These are phyloP conservation scores for Crassisporium funariophilum DNA, from an alignment of 768 basidiomycete genomes.

Conservation along the genomic window DNA sequence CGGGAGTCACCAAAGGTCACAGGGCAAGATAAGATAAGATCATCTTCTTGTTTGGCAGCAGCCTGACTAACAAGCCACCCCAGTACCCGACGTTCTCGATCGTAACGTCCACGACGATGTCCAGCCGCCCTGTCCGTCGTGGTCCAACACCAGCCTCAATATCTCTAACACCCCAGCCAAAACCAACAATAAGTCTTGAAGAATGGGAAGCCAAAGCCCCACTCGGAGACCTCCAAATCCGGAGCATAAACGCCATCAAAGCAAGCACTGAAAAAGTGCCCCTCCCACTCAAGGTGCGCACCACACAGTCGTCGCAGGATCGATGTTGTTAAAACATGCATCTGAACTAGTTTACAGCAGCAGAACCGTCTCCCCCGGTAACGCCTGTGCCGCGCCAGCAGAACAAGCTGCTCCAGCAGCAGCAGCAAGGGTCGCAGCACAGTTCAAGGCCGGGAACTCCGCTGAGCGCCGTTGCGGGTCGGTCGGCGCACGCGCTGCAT, in stretches of 20 bases:
- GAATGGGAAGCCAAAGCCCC: slow-evolving; percentile 92
- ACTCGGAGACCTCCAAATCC: slow-evolving; percentile 65
- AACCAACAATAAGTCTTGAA: slow-evolving; percentile 62
- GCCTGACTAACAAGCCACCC: too few species aligned
- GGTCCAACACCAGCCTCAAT: background rate
- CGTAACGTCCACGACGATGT: background rate
- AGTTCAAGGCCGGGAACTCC: slow-evolving; percentile 46
- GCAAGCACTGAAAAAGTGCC: slow-evolving; percentile 57
- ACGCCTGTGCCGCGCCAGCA: slow-evolving; percentile 15
- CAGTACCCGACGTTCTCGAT: too few species aligned
- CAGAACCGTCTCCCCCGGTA: slow-evolving; percentile 14
- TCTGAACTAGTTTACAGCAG: slow-evolving; percentile 16
- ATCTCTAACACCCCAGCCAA: slow-evolving; percentile 4
- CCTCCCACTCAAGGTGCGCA: slow-evolving; percentile 73
- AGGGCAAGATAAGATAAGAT: too few species aligned
- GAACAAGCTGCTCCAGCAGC: slow-evolving; percentile 19
- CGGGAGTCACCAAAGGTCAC: too few species aligned
- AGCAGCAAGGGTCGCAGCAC: slow-evolving; percentile 17
- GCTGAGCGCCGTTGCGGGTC: slow-evolving; percentile 12
- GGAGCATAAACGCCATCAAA: slow-evolving; percentile 67
- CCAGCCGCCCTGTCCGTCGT: background rate
- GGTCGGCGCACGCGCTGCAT: slow-evolving; percentile 56
- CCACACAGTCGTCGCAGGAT: background rate
- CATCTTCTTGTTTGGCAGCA: too few species aligned
- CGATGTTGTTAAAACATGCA: background rate